Evolutionary conservation across 805 yeast species (phyloP), one percentile per base, ranked within the genome.

Genomic region (Komagataella populi): DNA sequence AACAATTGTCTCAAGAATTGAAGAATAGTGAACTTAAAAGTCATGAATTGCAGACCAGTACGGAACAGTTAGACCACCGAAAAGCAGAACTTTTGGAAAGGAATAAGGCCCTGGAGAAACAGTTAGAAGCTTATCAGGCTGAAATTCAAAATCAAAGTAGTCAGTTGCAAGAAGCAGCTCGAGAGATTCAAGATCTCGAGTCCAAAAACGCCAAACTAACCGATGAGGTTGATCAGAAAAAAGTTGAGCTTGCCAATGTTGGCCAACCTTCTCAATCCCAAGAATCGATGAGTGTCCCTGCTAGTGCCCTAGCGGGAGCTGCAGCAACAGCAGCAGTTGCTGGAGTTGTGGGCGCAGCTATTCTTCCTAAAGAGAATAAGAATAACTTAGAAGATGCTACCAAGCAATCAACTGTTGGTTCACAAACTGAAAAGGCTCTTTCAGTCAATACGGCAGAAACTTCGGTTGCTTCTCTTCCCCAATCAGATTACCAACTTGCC

Each of bases 391-490:
- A 52, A 30, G 53, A 44, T 22, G 55, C 52, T 48, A 62, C 52
- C 24, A 24, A 47, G 23, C n/a, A 17, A 8, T 50, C 53, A 3
- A 30, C 49, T 7, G 18, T 20, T 23, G 43, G 24, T 50, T 39
- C 23, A 12, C 30, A 18, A 18, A 20, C 20, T 20, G 23, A 45
- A 45, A 20, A 18, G 6, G 23, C 23, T 10, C 20, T 49, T 5
- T 36, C 52, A 30, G 39, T 30, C 5, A 30, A 18, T 23, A 50
- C 53, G 4, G 55, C 64, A 2, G 67, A 72, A 50, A 75, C 81
- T 1, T 77, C 77, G 1, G 66, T 72, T 18, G 74, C 77, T 50
- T 63, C 81, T 47, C 77, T 77, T 17, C 63, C 69, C 48, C 69
- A 68, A 46, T 74, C 80, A 0, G 81, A 75, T 18, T 73, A 69